Base-by-base conservation (phyloP, 768 basidiomycete species). In the Lentinula aciculospora region DNA sequence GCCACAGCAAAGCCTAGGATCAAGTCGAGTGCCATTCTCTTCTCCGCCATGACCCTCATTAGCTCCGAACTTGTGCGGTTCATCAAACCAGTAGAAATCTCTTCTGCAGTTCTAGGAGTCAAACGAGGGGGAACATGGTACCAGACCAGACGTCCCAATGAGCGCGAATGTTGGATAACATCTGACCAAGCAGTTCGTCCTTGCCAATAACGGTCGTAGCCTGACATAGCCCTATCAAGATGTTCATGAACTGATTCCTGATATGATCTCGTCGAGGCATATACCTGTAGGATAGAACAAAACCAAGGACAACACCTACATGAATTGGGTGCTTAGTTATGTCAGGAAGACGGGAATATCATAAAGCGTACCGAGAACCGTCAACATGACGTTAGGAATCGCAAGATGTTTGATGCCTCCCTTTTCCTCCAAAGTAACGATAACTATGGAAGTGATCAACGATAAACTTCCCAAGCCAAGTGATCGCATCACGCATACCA, bases 201-300 rank as follows among this genome's bases (percentile, higher is more conserved):
- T 63, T 69, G 67, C 68, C 71, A 73, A 56, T 75, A 77, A 19
- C 72, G 69, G 56, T 75, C 73, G 55, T 75, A 75, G 2, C 70
- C 39, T 28, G 49, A 45, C 49, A 50, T 32, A 36, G 29, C 44
- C 28, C 19, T 29, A 34, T 55, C n/a, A 42, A 34, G 21, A 10
- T 15, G 29, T 15, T 32, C 21, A 34, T 15, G 10, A 40, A 12
- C 15, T 40, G 6, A 17, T 19, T 40, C 17, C 1, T 19, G 39
- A 13, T 17, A 19, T 15, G 15, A 40, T 40, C 17, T 19, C 15
- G n/a, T 15, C 17, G 39, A 50, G 50, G 37, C 31, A 55, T 53
- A 27, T 53, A 53, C 44, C 58, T 53, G 25, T 60, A 60, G 17
- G 58, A 60, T 19, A 60, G 47, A 15, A 88, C 84, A 58, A 86